These are phyloP conservation scores for Boletus sp. DNA, from an alignment of 768 basidiomycete species.

Conservation along the genomic window DNA sequence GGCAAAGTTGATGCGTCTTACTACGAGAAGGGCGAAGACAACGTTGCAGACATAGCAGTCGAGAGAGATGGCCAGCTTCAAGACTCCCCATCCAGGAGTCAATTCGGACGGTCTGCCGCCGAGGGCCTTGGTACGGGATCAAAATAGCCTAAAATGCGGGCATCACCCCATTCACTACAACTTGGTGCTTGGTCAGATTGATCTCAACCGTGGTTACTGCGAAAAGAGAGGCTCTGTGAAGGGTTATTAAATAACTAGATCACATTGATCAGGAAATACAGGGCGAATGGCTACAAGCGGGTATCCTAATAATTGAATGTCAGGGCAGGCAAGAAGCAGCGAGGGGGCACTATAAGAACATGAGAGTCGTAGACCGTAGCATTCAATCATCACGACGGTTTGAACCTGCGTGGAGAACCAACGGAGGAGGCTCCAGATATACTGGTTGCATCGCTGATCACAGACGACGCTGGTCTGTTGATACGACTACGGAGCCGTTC, in stretches of 20 bases:
- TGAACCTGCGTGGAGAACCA: conserved; percentile 31
- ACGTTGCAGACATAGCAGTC: no score
- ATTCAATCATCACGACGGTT: conserved; percentile 16
- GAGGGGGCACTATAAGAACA: neutral
- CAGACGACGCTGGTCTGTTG: conserved; percentile 52
- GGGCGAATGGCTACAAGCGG: conserved; percentile 14
- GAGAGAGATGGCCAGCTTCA: no score
- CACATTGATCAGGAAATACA: neutral
- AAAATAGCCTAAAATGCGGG: no score
- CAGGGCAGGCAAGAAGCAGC: neutral
- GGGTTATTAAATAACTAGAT: neutral
- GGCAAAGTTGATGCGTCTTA: no score
- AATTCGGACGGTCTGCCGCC: no score
- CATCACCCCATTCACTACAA: no score
- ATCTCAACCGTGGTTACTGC: neutral
- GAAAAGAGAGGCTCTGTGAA: neutral
- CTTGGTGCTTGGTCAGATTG: no score
- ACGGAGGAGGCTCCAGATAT: conserved; percentile 23
- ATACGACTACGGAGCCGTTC: conserved; percentile 66
- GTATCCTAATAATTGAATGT: conserved; percentile 24
- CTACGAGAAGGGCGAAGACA: no score
- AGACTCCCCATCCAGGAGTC: no score
- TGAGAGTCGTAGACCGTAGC: neutral
- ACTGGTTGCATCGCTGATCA: conserved; percentile 23
- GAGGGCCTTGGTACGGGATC: no score